phyloP scores from a whole-genome alignment of 305 asterid species.

The Rubia occidens region DNA sequence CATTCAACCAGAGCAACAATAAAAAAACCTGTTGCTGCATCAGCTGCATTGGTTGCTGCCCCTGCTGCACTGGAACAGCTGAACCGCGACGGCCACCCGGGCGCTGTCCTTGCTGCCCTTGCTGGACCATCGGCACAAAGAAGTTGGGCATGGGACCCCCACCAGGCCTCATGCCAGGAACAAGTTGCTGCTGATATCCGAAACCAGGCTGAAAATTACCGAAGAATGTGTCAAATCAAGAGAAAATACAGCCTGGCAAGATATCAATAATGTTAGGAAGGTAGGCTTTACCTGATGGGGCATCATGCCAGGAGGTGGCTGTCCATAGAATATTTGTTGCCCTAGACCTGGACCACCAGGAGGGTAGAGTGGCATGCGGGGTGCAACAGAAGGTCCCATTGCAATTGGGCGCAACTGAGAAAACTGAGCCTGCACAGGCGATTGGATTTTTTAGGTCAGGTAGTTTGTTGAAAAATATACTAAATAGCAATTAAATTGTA shows the following conservation, averaged over 20 bases:
- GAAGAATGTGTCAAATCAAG: neutral
- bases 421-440: slow-evolving; percentile 64
- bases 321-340: slow-evolving; percentile 89
- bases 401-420: slow-evolving; percentile 80
- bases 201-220: slow-evolving; percentile 36
- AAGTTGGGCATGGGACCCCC: slow-evolving; percentile 41
- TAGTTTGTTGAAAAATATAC: neutral
- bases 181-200: slow-evolving; percentile 50
- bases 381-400: slow-evolving; percentile 60
- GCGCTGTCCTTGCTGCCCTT: slow-evolving; percentile 43
- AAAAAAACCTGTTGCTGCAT: slow-evolving; percentile 38
- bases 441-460: slow-evolving; percentile 1
- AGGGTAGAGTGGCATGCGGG: slow-evolving; percentile 77
- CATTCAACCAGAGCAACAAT: neutral
- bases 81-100: slow-evolving; percentile 41
- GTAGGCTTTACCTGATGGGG: slow-evolving; percentile 56
- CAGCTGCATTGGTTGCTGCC: slow-evolving; percentile 33
- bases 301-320: slow-evolving; percentile 73
- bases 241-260: neutral
- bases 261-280: neutral
- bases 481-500: neutral
- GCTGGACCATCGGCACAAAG: slow-evolving; percentile 39
- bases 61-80: slow-evolving; percentile 36
- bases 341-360: slow-evolving; percentile 92
- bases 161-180: slow-evolving; percentile 47